These are phyloP conservation scores for Calocybe cyanea DNA, from an alignment of 768 basidiomycete genomes.

Conservation along the genomic window DNA sequence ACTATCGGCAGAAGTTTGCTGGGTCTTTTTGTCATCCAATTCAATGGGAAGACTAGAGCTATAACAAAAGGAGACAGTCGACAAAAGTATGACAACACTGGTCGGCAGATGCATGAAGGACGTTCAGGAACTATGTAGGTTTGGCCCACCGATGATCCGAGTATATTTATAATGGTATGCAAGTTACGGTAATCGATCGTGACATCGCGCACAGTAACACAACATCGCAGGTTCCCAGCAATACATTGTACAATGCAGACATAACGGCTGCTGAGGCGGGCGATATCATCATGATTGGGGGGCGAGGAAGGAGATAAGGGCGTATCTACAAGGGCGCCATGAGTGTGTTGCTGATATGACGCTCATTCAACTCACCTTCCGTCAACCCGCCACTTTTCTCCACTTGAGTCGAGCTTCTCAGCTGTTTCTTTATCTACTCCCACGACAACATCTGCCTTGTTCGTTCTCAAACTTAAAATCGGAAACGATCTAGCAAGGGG, in stretches of 20 bases:
- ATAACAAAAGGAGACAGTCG: background rate
- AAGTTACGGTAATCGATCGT: no score
- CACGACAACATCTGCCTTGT: constrained; percentile 93
- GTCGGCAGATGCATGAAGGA: background rate
- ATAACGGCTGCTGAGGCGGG: no score
- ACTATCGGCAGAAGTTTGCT: background rate
- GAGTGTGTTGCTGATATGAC: no score
- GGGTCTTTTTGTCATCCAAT: no score
- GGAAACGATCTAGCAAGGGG: constrained; percentile 78
- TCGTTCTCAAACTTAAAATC: constrained; percentile 82
- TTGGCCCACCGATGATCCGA: no score
- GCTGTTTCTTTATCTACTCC: constrained; percentile 70
- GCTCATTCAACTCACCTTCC: constrained; percentile 56
- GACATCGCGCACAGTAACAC: no score
- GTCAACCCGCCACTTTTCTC: constrained; percentile 72
- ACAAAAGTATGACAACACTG: background rate
- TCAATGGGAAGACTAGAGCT: background rate
- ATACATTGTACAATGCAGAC: no score
- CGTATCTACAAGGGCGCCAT: constrained; percentile 31
- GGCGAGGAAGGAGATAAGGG: constrained; percentile 26
- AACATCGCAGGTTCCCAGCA: no score
- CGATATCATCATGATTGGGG: no score
- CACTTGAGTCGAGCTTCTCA: constrained; percentile 60
- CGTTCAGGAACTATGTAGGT: no score
- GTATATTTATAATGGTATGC: no score